Evolutionary conservation across 768 basidiomycete species (phyloP).

Genomic region (Trametes gibbosa): DNA sequence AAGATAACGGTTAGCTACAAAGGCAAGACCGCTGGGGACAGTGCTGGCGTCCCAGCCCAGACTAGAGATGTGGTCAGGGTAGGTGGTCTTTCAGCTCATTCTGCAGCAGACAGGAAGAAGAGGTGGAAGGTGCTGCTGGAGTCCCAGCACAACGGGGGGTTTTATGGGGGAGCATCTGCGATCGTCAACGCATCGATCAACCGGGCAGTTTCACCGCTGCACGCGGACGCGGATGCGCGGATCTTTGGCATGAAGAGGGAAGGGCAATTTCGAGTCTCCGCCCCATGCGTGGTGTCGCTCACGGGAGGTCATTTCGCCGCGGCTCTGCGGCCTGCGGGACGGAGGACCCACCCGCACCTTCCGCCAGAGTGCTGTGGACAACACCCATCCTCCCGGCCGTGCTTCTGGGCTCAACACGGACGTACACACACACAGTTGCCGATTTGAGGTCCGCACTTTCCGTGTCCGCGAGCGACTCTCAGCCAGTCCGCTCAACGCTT

Average conservation of each 20-base stretch:
- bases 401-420: background rate
- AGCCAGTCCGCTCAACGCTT: slow-evolving; percentile 2
- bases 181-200: slow-evolving; percentile 13
- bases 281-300: background rate
- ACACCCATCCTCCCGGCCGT: background rate
- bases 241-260: slow-evolving; percentile 3
- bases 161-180: background rate
- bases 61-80: background rate
- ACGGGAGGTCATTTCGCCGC: background rate
- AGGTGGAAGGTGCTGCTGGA: background rate
- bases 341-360: background rate
- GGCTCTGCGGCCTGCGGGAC: background rate
- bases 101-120: background rate
- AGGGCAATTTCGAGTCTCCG: slow-evolving; percentile 13
- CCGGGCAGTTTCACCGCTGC: background rate
- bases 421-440: background rate
- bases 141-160: background rate
- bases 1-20: too few relatives aligned
- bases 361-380: background rate
- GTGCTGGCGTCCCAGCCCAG: background rate
- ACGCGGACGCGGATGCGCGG: background rate
- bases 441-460: slow-evolving; percentile 19
- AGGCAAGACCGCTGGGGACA: too few relatives aligned
- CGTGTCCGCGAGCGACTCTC: slow-evolving; percentile 10
- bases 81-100: background rate